phyloP scores from a whole-genome alignment of 2,329 filamentous ascomycete genomes.

The Phaeosphaeria sp. region DNA sequence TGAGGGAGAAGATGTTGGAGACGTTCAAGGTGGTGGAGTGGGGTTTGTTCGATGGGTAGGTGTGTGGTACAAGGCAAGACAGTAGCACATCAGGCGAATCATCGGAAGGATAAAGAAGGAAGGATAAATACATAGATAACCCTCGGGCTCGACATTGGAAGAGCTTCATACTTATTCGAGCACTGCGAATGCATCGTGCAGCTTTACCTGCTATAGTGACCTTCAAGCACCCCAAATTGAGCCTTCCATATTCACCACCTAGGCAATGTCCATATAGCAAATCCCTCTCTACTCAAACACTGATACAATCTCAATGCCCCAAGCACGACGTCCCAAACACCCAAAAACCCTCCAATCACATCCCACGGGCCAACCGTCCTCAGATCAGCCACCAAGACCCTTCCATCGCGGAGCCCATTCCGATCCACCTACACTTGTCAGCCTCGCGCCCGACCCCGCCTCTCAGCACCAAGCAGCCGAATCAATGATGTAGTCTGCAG shows the following conservation, averaged over 20 bases:
- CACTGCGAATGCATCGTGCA: too few relatives aligned
- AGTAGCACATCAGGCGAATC: too few relatives aligned
- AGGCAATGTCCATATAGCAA: too few relatives aligned
- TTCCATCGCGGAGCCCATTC: conserved; percentile 5
- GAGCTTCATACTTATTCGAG: too few relatives aligned
- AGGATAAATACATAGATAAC: too few relatives aligned
- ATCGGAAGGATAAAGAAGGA: too few relatives aligned
- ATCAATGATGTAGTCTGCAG: conserved; percentile 13
- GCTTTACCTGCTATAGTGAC: too few relatives aligned
- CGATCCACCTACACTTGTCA: conserved; percentile 8
- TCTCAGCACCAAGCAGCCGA: neutral
- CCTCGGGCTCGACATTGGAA: too few relatives aligned
- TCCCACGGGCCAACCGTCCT: neutral
- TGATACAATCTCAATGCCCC: neutral
- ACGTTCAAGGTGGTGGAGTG: conserved; percentile 82
- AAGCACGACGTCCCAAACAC: neutral
- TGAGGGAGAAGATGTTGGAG: conserved; percentile 75
- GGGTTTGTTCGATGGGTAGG: conserved; percentile 66
- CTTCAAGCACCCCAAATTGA: too few relatives aligned
- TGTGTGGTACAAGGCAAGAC: neutral
- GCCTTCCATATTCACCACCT: too few relatives aligned
- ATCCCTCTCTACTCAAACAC: neutral
- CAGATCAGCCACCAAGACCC: neutral
- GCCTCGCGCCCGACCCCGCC: conserved; percentile 9
- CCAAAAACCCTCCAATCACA: neutral